Percentiles rank a stretch among this genome's conserved stretches.
Evolutionary conservation across 768 basidiomycete genomes (phyloP).

Genomic region (Candolleomyces aberdarensis): DNA sequence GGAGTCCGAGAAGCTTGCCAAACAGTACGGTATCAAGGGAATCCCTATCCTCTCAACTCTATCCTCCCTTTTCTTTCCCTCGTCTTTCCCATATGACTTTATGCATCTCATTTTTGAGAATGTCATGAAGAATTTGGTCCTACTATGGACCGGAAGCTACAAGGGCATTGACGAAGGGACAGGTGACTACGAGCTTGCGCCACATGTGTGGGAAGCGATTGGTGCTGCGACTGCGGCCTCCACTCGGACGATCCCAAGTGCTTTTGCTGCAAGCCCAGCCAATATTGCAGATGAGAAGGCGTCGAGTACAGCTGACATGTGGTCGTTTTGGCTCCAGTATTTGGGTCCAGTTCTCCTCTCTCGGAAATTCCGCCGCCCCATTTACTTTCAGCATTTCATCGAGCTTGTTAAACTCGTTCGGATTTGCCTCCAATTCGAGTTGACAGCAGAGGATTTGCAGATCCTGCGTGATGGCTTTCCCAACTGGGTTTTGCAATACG

Average conservation of each 20-base stretch:
- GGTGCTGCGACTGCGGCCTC: constrained; percentile 29
- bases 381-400: constrained; percentile 33
- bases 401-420: constrained; percentile 25
- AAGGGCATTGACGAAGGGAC: constrained; percentile 32
- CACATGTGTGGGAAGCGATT: constrained; percentile 37
- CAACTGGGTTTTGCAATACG: neutral
- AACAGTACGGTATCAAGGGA: constrained; percentile 31
- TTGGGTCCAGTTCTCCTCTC: constrained; percentile 6
- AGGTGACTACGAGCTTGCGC: constrained; percentile 25
- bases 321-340: constrained; percentile 8
- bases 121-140: constrained; percentile 36
- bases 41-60: constrained; percentile 27
- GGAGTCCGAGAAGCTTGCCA: constrained; percentile 19
- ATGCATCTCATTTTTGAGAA: constrained; percentile 51
- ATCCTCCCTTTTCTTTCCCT: constrained; percentile 31
- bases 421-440: constrained; percentile 24
- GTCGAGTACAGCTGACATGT: constrained; percentile 12
- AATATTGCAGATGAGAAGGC: constrained; percentile 12
- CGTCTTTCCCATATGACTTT: constrained; percentile 44
- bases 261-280: constrained; percentile 31
- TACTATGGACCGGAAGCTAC: constrained; percentile 26
- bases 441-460: constrained; percentile 6
- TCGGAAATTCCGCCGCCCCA: constrained; percentile 16
- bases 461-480: neutral
- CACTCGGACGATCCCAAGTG: constrained; percentile 34